Evolutionary conservation across 148 eudicot species (phyloP), one percentile per base, ranked within the genome.

Genomic region (Vaccinium vitisidaea): DNA sequence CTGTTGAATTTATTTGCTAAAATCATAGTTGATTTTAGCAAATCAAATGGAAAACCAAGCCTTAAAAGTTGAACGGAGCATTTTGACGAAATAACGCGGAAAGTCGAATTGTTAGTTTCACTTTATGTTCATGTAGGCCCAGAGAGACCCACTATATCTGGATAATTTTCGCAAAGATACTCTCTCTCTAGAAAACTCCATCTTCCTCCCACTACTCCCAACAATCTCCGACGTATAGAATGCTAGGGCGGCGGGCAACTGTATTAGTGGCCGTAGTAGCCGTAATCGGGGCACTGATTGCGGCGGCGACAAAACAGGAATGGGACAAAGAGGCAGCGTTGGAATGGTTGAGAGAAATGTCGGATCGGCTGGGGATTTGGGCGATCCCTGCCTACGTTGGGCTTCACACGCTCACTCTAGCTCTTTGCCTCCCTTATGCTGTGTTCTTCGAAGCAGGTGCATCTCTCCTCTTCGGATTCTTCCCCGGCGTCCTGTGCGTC

Each of bases 391-490:
- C 85, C 30, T 95, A 93, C 84, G 92, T 94, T 10, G 86, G 85
- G 13, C 70, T 94, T 32, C 98, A 95, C 86, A 92, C 97, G 21
- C 19, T 95, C 8, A 90, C 95, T 1, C 87, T 95, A 9, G 90
- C 97, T 9, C 86, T 94, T 4, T 95, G 98, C 81, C 88, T 95
- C 54, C 98, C 98, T 27, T 92, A 84, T 75, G 97, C 98, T 11
- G 92, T 95, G 21, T 94, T 95, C 87, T 94, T 95, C 74, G 98
- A 95, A 81, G 97, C 95, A 25, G 98, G 92, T 1, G 98, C 98
- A 19, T 93, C 98, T 82, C 86, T 95, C 23, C 87, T 95, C 25
- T 95, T 95, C 83, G 97, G 98, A 6, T 95, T 95, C 86, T 46
- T 93, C 46, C 92, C 95, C 48, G 98, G 92, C 14, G 88, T 95